Conservation (phyloP, 768 basidiomycete genomes). For the Kwoniella sp. region DNA sequence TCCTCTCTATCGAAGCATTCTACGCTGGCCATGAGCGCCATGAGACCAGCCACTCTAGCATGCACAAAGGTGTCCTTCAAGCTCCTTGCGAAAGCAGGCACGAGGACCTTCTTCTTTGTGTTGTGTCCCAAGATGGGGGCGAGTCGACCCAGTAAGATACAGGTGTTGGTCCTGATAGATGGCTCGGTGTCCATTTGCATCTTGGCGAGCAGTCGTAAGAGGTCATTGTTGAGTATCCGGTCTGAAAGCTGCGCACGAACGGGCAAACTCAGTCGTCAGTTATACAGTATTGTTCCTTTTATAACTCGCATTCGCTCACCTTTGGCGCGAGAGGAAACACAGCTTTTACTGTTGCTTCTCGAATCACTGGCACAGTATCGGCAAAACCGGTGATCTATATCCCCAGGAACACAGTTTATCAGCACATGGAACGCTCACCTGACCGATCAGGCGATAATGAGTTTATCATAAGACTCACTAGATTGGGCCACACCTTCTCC, state of each 20-base stretch:
- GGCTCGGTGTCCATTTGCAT: conserved; percentile 90
- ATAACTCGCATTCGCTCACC: conserved; percentile 58
- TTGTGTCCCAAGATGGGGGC: conserved; percentile 81
- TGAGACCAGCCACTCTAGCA: conserved; percentile 86
- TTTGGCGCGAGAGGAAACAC: conserved; percentile 82
- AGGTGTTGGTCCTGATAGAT: conserved; percentile 95
- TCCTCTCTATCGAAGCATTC: conserved; percentile 89
- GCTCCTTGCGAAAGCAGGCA: conserved; percentile 88
- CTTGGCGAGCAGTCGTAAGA: conserved; percentile 86
- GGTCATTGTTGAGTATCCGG: conserved; percentile 92
- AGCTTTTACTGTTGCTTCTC: conserved; percentile 90
- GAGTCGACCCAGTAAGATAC: conserved; percentile 89
- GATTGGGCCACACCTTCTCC: conserved; percentile 88
- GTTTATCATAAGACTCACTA: conserved; percentile 62
- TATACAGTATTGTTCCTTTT: conserved; percentile 2
- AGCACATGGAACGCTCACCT: too few species aligned
- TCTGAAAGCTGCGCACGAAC: conserved; percentile 70
- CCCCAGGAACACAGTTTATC: too few species aligned
- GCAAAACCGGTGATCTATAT: conserved; percentile 88
- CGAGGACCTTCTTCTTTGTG: conserved; percentile 93
- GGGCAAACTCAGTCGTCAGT: not conserved
- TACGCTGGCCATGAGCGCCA: conserved; percentile 92
- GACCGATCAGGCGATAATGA: not conserved
- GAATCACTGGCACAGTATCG: conserved; percentile 89
- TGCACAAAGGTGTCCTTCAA: conserved; percentile 90